These are phyloP conservation scores for Phalaenopsis equestris DNA, from an alignment of 106 monocot species.

Conservation along the genomic window DNA sequence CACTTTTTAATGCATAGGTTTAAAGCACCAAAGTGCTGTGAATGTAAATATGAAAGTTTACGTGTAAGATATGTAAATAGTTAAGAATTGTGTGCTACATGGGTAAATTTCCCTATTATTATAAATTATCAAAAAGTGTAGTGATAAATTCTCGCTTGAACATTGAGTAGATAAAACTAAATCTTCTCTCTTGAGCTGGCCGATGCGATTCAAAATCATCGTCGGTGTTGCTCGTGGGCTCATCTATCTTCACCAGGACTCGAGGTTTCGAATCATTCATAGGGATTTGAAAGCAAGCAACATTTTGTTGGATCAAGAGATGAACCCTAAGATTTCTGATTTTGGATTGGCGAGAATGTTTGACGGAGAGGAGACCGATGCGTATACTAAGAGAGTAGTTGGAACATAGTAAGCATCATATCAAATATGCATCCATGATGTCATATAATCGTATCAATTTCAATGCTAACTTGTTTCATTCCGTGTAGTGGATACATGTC, in stretches of 20 bases:
- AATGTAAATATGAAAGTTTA: too few relatives aligned
- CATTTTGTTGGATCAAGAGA: conserved; percentile 13
- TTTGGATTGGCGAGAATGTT: conserved; percentile 34
- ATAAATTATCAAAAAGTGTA: not conserved
- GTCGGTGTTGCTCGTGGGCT: conserved; percentile 22
- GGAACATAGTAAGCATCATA: conserved; percentile 26
- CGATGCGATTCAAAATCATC: conserved; percentile 13
- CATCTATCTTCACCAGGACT: conserved; percentile 29
- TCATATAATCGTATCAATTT: not conserved
- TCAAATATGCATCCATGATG: not conserved
- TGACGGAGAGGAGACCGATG: conserved; percentile 6
- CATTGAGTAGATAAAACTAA: not conserved
- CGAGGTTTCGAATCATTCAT: conserved; percentile 25
- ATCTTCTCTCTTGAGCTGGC: conserved; percentile 13
- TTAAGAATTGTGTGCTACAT: too few relatives aligned
- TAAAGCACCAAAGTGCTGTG: too few relatives aligned
- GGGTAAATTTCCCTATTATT: too few relatives aligned
- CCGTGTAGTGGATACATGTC: conserved; percentile 26
- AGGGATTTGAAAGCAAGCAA: conserved; percentile 30
- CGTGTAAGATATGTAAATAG: too few relatives aligned
- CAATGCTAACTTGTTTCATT: not conserved
- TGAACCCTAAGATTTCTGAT: conserved; percentile 36
- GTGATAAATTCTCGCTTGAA: not conserved
- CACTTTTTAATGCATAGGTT: too few relatives aligned
- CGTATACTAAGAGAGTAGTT: conserved; percentile 15